These are phyloP conservation scores for Kodamaea arcana DNA, from an alignment of 1,139 yeast species.

Conservation along the genomic window DNA sequence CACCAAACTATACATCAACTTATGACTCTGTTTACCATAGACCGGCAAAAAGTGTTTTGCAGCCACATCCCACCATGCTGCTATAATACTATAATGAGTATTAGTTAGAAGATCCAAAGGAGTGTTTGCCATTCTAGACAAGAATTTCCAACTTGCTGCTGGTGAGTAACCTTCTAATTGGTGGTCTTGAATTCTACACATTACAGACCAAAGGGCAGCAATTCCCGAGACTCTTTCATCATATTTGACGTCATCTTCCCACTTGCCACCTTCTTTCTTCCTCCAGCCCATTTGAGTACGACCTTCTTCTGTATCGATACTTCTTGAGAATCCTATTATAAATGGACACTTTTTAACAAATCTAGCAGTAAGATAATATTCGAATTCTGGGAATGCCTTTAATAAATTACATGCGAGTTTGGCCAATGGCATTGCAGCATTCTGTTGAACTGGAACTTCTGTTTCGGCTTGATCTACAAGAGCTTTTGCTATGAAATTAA, in stretches of 20 bases:
- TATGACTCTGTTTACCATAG: slow-evolving; percentile 69
- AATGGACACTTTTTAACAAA: slow-evolving; percentile 89
- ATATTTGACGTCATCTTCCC: slow-evolving; percentile 77
- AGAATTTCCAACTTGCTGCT: slow-evolving; percentile 66
- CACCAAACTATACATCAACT: slow-evolving; percentile 47
- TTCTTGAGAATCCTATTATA: slow-evolving; percentile 74
- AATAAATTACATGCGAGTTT: slow-evolving; percentile 56
- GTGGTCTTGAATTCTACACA: slow-evolving; percentile 43
- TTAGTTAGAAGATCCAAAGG: slow-evolving; percentile 48
- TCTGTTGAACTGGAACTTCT: slow-evolving; percentile 78
- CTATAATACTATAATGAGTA: slow-evolving; percentile 66
- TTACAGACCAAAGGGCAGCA: slow-evolving; percentile 71
- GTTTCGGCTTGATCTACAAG: slow-evolving; percentile 89
- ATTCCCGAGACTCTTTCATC: slow-evolving; percentile 88
- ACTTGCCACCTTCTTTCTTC: slow-evolving; percentile 49
- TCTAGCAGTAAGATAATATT: slow-evolving; percentile 68
- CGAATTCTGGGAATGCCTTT: slow-evolving; percentile 58
- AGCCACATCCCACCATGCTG: slow-evolving; percentile 92
- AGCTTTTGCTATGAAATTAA: slow-evolving; percentile 81
- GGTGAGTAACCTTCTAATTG: slow-evolving; percentile 16
- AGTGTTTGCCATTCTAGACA: slow-evolving; percentile 67
- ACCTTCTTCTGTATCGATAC: slow-evolving; percentile 79
- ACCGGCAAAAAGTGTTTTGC: slow-evolving; percentile 50
- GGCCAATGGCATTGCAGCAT: slow-evolving; percentile 78
- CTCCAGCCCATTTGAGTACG: slow-evolving; percentile 86